Evolutionary conservation across 148 eudicot species (phyloP), one percentile per base, ranked within the genome.

Genomic region (Cornus florida): DNA sequence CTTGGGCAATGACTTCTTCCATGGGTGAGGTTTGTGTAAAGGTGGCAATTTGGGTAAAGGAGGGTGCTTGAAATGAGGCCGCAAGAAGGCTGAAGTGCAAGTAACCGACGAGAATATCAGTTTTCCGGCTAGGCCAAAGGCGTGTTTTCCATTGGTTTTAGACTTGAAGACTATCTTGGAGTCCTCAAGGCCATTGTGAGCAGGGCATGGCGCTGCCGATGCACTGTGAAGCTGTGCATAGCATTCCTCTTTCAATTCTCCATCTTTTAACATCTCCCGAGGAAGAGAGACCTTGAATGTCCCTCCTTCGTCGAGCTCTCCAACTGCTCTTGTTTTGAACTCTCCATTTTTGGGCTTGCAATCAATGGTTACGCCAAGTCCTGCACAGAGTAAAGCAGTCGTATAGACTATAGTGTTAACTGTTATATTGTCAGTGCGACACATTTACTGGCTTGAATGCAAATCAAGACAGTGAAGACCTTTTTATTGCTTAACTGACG

Each of bases 221-320:
- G 92, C 89, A 69, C 85, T 87, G 71, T 87, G 88, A 33, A 89
- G 92, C 73, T 89, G 86, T 12, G 87, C 91, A 56, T 32, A 85
- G 77, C 91, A 89, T 33, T 84, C 88, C 14, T 87, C 79, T 38
- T 82, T 85, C 28, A 85, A 60, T 13, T 84, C 76, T 62, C 85
- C 91, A 38, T 88, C 67, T 74, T 86, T 50, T 19, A 84, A 8
- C 2, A 86, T 83, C 14, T 87, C 84, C 7, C 79, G 13, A 6
- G 88, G 87, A 53, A 89, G 84, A 2, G 82, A 57, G 9, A 84
- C 83, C 70, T 73, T 83, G 86, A 87, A 89, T 8, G 75, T 82
- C 22, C 92, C 92, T 74, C 81, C 78, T 70, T 80, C 38, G 64
- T 83, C 82, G 2, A 89, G 88, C 74, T 85, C 73, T 16, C 88